Evolutionary conservation across 495 filamentous ascomycete genomes (phyloP), one percentile per base, ranked within the genome.

Genomic region (Hyaloscypha bicolor): DNA sequence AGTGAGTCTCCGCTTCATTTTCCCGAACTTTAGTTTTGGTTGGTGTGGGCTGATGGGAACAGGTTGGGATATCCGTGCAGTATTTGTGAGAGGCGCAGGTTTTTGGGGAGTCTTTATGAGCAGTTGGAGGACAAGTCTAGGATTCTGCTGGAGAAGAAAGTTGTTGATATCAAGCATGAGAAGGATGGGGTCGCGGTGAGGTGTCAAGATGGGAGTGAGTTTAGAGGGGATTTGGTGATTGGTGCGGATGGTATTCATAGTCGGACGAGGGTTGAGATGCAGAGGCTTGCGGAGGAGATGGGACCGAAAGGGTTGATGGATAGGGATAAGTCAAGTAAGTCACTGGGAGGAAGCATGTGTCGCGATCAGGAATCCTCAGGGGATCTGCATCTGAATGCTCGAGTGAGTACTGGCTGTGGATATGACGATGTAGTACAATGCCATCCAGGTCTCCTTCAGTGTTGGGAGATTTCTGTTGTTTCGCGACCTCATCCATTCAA

Each of bases 211-310:
- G 82, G 83, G 0, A 71, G 70, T 11, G 53, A 73, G 0, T 79
- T 74, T 60, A 52, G 55, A 14, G 84, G 83, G 0, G 75, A 80
- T 60, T 53, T 85, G 31, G 71, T 87, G 9, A 68, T 85, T 6
- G 85, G 83, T 0, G 79, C 77, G 16, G 82, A 85, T 69, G 81
- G 85, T 0, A 77, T 84, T 33, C 79, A 83, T 64, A 82, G 79
- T 60, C 73, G 73, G 29, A 79, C 81, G 19, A 73, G 83, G n/a
- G 61, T 73, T 29, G 79, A 81, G 65, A 77, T 88, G 64, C 75
- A 76, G 71, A 68, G 71, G 9, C 65, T 71, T 21, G 76, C 74
- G 21, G 48, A 74, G n/a, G 64, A 72, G 58, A 19, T 25, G 53
- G 52, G 72, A 9, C 60, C 53, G 48, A 55, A 67, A 29, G 64